phyloP scores from a whole-genome alignment of 768 basidiomycete genomes.

The Hemileccinum rubropunctum region DNA sequence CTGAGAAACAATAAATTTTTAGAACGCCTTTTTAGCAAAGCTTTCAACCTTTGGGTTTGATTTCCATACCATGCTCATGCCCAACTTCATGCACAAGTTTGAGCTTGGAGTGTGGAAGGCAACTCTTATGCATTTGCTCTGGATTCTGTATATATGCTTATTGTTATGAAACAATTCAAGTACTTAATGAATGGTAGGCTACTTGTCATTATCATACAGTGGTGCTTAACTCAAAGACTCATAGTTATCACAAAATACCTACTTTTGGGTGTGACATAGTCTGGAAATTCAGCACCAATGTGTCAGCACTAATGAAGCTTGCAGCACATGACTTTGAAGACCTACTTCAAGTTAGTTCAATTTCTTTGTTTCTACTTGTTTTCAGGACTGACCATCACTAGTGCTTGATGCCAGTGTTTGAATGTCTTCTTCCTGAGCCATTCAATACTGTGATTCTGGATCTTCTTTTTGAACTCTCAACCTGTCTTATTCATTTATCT shows the following conservation, averaged over 20 bases:
- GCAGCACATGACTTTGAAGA: slow-evolving; percentile 40
- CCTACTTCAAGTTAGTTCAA: slow-evolving; percentile 29
- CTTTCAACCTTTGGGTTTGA: slow-evolving; percentile 23
- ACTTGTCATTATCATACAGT: no score
- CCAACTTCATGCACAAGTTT: slow-evolving; percentile 34
- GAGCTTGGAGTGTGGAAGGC: slow-evolving; percentile 36
- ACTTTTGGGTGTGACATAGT: slow-evolving; percentile 37
- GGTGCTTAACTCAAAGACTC: no score
- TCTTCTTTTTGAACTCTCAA: neutral
- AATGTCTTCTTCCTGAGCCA: slow-evolving; percentile 25
- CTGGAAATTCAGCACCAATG: slow-evolving; percentile 28
- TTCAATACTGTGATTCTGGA: slow-evolving; percentile 13
- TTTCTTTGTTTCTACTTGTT: no score
- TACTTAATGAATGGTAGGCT: slow-evolving; percentile 26
- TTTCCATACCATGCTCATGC: slow-evolving; percentile 24
- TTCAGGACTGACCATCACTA: neutral
- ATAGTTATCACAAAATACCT: slow-evolving; percentile 16
- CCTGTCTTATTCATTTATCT: slow-evolving; percentile 30
- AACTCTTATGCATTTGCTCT: neutral
- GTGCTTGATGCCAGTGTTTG: slow-evolving; percentile 36
- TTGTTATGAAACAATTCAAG: slow-evolving; percentile 10
- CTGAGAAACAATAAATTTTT: no score
- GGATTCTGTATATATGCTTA: neutral
- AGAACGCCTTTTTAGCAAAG: slow-evolving; percentile 33
- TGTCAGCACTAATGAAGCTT: slow-evolving; percentile 31